Conservation (phyloP, 2,329 filamentous ascomycete genomes). For the Fusarium caatingaense region DNA sequence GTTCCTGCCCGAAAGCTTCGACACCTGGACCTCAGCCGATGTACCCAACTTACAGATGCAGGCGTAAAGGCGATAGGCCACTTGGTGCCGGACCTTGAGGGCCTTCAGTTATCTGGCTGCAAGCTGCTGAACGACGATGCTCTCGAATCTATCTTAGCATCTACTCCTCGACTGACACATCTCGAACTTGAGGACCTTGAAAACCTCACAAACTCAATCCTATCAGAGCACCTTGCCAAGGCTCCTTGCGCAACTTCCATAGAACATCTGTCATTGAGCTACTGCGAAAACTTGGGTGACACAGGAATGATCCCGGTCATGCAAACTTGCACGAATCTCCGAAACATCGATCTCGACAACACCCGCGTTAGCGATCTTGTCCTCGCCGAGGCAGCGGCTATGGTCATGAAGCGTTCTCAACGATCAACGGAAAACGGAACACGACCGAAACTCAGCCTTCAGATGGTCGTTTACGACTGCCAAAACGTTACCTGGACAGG, state of each 20-base stretch:
- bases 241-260: conserved; percentile 78
- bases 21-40: conserved; percentile 87
- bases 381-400: conserved; percentile 84
- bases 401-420: conserved; percentile 73
- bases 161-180: conserved; percentile 81
- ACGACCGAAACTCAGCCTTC: conserved; percentile 71
- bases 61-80: conserved; percentile 79
- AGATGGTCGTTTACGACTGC: conserved; percentile 90
- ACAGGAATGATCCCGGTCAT: conserved; percentile 84
- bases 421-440: conserved; percentile 54
- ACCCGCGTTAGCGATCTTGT: conserved; percentile 89
- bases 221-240: conserved; percentile 78
- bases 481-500: conserved; percentile 93
- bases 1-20: conserved; percentile 83
- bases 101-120: conserved; percentile 84
- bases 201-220: conserved; percentile 77
- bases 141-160: conserved; percentile 77
- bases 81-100: conserved; percentile 82
- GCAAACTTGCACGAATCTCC: conserved; percentile 76
- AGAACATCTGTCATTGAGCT: conserved; percentile 87
- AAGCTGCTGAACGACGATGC: conserved; percentile 78
- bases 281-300: conserved; percentile 88
- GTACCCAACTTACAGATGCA: conserved; percentile 75
- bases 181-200: conserved; percentile 90
- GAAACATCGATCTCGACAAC: conserved; percentile 88